Evolutionary conservation across 768 basidiomycete genomes (phyloP).

Genomic region (Sporobolomyces roseus): DNA sequence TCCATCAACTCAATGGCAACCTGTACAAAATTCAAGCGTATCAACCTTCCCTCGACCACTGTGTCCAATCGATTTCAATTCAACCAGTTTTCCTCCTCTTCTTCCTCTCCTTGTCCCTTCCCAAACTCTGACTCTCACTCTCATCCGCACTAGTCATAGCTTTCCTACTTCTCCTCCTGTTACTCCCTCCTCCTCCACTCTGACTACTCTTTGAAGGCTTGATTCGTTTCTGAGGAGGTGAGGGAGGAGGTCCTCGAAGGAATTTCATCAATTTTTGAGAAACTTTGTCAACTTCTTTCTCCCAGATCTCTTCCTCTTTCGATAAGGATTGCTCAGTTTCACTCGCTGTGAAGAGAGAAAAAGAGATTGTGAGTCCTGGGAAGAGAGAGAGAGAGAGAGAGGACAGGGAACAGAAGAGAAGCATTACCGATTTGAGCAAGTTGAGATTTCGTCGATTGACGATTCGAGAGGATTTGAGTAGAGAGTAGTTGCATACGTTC

Average conservation of each 20-base stretch:
- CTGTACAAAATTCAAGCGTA: no score
- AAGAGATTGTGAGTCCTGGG: no score
- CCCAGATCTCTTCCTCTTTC: no score
- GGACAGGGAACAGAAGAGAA: not conserved
- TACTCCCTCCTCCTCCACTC: not conserved
- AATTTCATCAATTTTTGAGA: no score
- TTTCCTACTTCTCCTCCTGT: not conserved
- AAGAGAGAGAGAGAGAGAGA: not conserved
- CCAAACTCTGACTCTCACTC: not conserved
- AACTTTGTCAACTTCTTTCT: not conserved
- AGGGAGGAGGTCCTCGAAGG: no score
- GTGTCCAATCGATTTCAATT: no score
- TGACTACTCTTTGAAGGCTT: not conserved
- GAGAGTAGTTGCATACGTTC: not conserved
- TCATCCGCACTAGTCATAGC: not conserved
- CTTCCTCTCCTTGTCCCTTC: not conserved
- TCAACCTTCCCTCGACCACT: no score
- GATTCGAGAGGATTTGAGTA: not conserved
- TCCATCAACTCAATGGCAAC: no score
- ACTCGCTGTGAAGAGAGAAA: not conserved
- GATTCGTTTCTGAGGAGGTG: no score
- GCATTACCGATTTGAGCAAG: not conserved
- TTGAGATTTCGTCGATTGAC: not conserved
- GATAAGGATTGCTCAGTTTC: not conserved
- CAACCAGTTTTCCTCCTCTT: slow-evolving; percentile 13